Evolutionary conservation across 1,284 basidiomycete species (phyloP).

Genomic region (Pseudozyma sp.): DNA sequence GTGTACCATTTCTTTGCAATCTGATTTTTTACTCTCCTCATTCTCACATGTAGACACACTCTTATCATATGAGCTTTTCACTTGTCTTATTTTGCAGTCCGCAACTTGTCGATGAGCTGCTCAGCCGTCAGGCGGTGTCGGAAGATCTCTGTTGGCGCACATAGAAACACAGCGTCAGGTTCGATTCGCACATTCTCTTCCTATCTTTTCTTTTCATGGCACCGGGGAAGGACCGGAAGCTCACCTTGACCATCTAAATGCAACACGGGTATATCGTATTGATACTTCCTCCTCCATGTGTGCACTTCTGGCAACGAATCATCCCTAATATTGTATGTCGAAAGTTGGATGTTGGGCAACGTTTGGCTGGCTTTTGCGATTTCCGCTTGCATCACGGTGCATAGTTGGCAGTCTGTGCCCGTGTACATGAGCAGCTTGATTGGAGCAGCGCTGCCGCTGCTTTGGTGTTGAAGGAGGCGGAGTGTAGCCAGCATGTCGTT

Average conservation of each 20-base stretch:
- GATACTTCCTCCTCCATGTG: constrained; percentile 65
- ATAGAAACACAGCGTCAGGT: not conserved
- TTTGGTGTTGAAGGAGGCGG: not conserved
- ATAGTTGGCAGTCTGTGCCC: constrained; percentile 64
- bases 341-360: constrained; percentile 44
- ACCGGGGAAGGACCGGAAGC: too few species aligned
- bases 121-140: constrained; percentile 39
- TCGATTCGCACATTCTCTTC: too few species aligned
- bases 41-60: constrained; percentile 4
- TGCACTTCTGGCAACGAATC: constrained; percentile 49
- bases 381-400: constrained; percentile 57
- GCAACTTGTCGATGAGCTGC: constrained; percentile 23
- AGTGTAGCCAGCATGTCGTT: constrained; percentile 17
- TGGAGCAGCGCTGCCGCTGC: not conserved
- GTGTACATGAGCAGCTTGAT: constrained; percentile 60
- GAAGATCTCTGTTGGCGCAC: constrained; percentile 33
- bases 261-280: constrained; percentile 67
- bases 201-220: too few species aligned
- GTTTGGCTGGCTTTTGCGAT: constrained; percentile 28
- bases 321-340: constrained; percentile 65
- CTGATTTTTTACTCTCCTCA: constrained; percentile 6
- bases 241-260: constrained; percentile 48
- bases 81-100: constrained; percentile 1
- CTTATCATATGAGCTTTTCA: not conserved
- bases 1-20: constrained; percentile 1